These are phyloP conservation scores for Lepiota subincarnata DNA, from an alignment of 768 basidiomycete genomes.

Conservation along the genomic window DNA sequence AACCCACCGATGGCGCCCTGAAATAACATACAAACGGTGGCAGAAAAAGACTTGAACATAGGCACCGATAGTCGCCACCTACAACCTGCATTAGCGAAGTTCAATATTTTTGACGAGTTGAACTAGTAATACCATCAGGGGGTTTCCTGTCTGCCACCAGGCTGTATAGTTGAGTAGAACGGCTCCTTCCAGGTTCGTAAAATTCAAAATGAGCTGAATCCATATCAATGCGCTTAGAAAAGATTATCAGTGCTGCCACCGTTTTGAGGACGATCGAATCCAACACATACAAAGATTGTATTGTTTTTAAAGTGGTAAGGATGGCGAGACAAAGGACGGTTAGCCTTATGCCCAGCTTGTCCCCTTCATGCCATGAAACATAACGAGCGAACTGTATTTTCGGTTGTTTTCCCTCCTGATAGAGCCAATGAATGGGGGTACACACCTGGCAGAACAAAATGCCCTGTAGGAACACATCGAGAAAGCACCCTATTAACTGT, in stretches of 20 bases:
- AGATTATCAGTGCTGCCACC: background rate
- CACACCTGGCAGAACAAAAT: slow-evolving; percentile 27
- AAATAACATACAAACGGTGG: slow-evolving; percentile 26
- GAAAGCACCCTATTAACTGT: slow-evolving; percentile 26
- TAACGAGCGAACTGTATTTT: slow-evolving; percentile 24
- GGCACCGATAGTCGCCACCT: slow-evolving; percentile 28
- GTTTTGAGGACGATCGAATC: background rate
- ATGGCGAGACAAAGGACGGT: slow-evolving; percentile 22
- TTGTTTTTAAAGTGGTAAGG: slow-evolving; percentile 26
- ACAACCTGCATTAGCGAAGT: background rate
- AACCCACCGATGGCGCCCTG: slow-evolving; percentile 17
- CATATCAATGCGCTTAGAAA: slow-evolving; percentile 24
- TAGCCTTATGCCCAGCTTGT: slow-evolving; percentile 17
- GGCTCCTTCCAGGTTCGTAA: slow-evolving; percentile 25
- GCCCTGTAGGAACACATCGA: slow-evolving; percentile 27
- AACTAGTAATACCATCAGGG: slow-evolving; percentile 22
- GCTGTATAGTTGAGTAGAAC: slow-evolving; percentile 25
- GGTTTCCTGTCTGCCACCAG: slow-evolving; percentile 30
- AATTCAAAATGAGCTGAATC: slow-evolving; percentile 25
- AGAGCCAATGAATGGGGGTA: background rate
- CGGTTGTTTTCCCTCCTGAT: too few species aligned
- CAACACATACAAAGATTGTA: slow-evolving; percentile 27
- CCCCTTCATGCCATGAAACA: slow-evolving; percentile 20
- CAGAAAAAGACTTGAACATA: slow-evolving; percentile 31
- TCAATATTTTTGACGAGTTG: too few species aligned